These are phyloP conservation scores for Phytophthora fragariae DNA, from an alignment of 352 stramenopile species.

Conservation along the genomic window DNA sequence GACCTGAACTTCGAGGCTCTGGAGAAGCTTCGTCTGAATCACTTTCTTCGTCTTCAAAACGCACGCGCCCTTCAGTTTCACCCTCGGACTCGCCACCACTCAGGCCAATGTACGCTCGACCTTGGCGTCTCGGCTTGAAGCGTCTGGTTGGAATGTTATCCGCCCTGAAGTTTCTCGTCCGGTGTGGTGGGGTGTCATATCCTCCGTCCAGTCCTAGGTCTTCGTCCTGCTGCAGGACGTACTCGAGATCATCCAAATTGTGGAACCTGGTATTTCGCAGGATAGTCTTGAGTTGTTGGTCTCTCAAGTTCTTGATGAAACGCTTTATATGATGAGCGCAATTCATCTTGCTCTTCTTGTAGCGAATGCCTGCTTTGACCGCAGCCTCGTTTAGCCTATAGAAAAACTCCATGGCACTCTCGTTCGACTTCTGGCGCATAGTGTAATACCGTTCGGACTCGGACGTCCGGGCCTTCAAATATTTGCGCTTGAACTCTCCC, in stretches of 20 bases:
- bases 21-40: neutral
- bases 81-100: neutral
- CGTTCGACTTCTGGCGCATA: constrained; percentile 1
- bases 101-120: neutral
- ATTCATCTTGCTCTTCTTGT: too few species aligned
- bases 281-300: too few species aligned
- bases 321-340: too few species aligned
- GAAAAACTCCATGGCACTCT: neutral
- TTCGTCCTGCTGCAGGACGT: constrained; percentile 4
- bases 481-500: neutral
- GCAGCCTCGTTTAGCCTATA: too few species aligned
- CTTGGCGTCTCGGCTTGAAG: neutral
- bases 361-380: too few species aligned
- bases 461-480: constrained; percentile 1
- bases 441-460: constrained; percentile 2
- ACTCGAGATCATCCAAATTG: neutral
- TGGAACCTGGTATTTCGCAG: too few species aligned
- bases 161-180: neutral
- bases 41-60: neutral
- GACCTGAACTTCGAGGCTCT: neutral
- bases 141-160: neutral
- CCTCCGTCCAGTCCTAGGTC: neutral
- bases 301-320: too few species aligned
- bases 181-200: neutral
- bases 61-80: neutral